phyloP scores from a whole-genome alignment of 2,329 filamentous ascomycete genomes.

The Coniochaeta sp. region DNA sequence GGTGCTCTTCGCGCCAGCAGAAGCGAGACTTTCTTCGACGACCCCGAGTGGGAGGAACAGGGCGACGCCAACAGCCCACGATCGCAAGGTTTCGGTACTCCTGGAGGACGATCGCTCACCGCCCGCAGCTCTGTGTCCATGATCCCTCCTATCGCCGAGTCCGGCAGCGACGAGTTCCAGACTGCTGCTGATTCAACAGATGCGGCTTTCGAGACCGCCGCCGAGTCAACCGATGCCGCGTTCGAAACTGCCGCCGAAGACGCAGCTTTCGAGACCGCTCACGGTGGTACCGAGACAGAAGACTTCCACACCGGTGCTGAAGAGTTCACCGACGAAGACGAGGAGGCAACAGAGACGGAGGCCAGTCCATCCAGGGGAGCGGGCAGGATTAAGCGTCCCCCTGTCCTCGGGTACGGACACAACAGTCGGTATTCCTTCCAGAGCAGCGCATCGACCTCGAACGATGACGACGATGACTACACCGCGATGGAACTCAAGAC shows the following conservation, averaged over 20 bases:
- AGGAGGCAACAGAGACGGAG: slow-evolving; percentile 78
- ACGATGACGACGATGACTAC: slow-evolving; percentile 69
- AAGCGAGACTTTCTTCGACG: slow-evolving; percentile 73
- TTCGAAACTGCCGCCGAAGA: slow-evolving; percentile 82
- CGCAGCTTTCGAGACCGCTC: slow-evolving; percentile 58
- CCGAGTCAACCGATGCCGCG: slow-evolving; percentile 60
- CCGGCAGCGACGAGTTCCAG: slow-evolving; percentile 48
- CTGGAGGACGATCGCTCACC: neutral
- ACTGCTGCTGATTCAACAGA: slow-evolving; percentile 73
- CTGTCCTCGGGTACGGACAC: slow-evolving; percentile 35
- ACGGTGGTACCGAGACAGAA: slow-evolving; percentile 86
- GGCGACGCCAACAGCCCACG: slow-evolving; percentile 51
- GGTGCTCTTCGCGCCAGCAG: slow-evolving; percentile 67
- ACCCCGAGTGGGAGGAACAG: slow-evolving; percentile 88
- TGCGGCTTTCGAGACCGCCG: slow-evolving; percentile 58
- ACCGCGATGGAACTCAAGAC: slow-evolving; percentile 52
- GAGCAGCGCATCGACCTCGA: slow-evolving; percentile 85
- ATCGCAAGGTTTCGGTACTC: slow-evolving; percentile 22
- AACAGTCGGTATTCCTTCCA: slow-evolving; percentile 62
- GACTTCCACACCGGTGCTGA: slow-evolving; percentile 91
- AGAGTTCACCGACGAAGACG: slow-evolving; percentile 66
- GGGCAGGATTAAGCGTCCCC: slow-evolving; percentile 33
- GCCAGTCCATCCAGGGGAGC: slow-evolving; percentile 37
- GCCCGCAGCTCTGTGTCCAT: neutral
- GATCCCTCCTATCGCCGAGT: slow-evolving; percentile 20